phyloP scores from a whole-genome alignment of 1,284 basidiomycete genomes.

The Pisolithus thermaeus region DNA sequence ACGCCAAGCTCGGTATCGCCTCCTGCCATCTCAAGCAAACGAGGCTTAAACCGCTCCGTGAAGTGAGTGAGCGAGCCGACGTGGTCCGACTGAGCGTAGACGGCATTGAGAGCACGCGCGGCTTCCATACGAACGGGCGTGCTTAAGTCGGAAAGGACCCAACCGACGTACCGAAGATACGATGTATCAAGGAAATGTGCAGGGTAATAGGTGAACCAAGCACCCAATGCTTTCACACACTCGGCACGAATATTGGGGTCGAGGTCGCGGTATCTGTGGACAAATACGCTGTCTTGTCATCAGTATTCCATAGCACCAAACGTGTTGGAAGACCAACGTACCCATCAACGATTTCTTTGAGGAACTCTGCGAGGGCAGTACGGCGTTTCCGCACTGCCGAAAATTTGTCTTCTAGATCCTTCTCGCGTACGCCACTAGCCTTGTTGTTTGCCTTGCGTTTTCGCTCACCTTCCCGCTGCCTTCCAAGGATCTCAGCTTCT shows the following conservation, averaged over 20 bases:
- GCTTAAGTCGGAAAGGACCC: conserved; percentile 85
- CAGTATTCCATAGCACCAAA: conserved; percentile 5
- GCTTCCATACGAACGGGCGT: conserved; percentile 85
- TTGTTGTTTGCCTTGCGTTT: conserved; percentile 65
- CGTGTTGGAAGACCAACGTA: conserved; percentile 25
- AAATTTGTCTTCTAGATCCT: conserved; percentile 76
- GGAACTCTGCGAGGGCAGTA: conserved; percentile 69
- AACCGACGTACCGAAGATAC: conserved; percentile 92
- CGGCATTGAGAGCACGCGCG: conserved; percentile 72
- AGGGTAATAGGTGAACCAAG: conserved; percentile 88
- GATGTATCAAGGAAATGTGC: conserved; percentile 81
- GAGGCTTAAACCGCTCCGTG: conserved; percentile 87
- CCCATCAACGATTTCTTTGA: conserved; percentile 91
- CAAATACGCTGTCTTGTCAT: conserved; percentile 67
- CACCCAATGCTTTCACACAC: conserved; percentile 87
- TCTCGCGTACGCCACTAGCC: conserved; percentile 49
- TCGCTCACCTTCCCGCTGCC: conserved; percentile 86
- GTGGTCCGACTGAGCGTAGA: conserved; percentile 78
- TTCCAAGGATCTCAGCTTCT: conserved; percentile 74
- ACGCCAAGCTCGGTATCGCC: conserved; percentile 83
- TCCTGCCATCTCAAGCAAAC: conserved; percentile 90
- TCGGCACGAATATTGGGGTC: conserved; percentile 91
- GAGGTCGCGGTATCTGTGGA: conserved; percentile 93
- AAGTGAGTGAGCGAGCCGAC: conserved; percentile 79
- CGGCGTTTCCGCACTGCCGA: conserved; percentile 71